Percentiles rank a stretch among this genome's conserved stretches.
These are phyloP conservation scores for Trichoderma brevicompactum DNA, from an alignment of 2,329 filamentous ascomycete genomes.

Conservation along the genomic window DNA sequence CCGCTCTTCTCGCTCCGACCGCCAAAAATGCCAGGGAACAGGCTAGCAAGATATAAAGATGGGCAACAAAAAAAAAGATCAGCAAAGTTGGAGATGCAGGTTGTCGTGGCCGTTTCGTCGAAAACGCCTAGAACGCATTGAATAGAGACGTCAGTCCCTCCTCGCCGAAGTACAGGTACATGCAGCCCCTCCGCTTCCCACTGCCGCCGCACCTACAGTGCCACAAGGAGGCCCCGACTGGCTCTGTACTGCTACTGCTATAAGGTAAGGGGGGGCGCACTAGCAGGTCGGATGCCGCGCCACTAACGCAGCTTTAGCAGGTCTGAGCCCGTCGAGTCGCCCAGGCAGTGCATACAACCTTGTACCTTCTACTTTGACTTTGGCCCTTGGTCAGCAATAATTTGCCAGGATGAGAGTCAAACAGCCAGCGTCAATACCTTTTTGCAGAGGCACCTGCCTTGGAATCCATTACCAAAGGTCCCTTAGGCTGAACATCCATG, in stretches of 20 bases:
- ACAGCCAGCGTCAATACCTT: neutral
- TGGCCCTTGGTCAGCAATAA: neutral
- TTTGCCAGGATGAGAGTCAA: neutral
- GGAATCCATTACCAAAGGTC: too few relatives aligned
- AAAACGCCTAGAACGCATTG: conserved; percentile 15
- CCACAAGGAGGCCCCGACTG: too few relatives aligned
- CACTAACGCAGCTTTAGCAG: conserved; percentile 24
- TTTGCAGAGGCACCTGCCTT: too few relatives aligned
- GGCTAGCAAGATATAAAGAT: conserved; percentile 10
- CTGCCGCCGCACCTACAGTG: neutral
- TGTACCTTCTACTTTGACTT: neutral
- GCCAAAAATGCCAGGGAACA: neutral
- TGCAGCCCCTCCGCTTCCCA: neutral
- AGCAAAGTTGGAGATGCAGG: conserved; percentile 10
- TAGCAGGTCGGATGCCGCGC: conserved; percentile 17
- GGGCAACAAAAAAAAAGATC: neutral
- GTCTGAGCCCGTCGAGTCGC: conserved; percentile 13
- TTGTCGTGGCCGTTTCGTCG: conserved; percentile 13
- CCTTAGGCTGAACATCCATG: neutral
- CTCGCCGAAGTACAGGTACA: conserved; percentile 10
- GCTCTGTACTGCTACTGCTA: neutral
- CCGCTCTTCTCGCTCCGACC: neutral
- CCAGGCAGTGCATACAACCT: neutral
- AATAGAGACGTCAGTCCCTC: conserved; percentile 11
- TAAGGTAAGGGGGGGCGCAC: conserved; percentile 8